Conservation (phyloP, 441 rosid genomes). For the Capsella rubella region DNA sequence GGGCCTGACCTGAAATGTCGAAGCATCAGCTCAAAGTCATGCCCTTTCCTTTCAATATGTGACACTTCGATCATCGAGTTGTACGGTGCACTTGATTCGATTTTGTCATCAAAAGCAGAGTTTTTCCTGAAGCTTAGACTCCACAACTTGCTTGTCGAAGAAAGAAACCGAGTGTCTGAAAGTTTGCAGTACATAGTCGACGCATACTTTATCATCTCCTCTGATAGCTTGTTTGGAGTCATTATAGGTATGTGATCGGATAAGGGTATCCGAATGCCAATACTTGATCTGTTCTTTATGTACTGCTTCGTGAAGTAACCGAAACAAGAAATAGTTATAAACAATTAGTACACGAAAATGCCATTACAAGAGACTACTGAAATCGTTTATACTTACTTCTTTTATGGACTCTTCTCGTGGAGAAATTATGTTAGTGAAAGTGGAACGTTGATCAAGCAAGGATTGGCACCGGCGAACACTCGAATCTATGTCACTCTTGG, state of each 20-base stretch:
- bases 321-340: neutral
- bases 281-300: slow-evolving; percentile 52
- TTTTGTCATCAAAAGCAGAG: neutral
- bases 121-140: neutral
- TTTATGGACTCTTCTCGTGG: neutral
- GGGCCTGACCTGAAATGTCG: neutral
- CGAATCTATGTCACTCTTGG: neutral
- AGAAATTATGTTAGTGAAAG: neutral
- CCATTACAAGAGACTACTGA: neutral
- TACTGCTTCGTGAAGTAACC: neutral
- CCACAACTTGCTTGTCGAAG: neutral
- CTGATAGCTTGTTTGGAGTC: slow-evolving; percentile 82
- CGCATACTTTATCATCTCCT: slow-evolving; percentile 88
- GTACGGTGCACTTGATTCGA: neutral
- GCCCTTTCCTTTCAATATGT: neutral
- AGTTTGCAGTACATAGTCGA: slow-evolving; percentile 64
- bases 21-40: neutral
- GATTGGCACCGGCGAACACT: neutral
- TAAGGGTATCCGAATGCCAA: slow-evolving; percentile 59
- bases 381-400: neutral
- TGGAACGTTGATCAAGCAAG: neutral
- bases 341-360: neutral
- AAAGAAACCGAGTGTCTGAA: neutral
- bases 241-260: slow-evolving; percentile 72
- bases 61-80: neutral